Percentiles rank a stretch among this genome's conserved stretches.
phyloP scores from a whole-genome alignment of 805 yeast genomes.

The Zygoascus biomembranicola region DNA sequence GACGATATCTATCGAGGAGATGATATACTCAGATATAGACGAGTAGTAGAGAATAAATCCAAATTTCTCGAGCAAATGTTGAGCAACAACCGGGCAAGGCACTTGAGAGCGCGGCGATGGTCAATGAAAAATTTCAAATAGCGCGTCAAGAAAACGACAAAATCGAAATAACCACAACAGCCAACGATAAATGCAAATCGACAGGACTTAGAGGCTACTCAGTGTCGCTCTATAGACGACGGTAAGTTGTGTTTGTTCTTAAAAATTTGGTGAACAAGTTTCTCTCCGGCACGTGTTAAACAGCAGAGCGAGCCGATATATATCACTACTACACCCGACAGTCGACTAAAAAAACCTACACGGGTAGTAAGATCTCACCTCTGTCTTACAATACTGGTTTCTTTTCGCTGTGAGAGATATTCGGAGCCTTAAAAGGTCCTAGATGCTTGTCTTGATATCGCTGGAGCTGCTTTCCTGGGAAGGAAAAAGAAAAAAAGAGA shows the following conservation, averaged over 20 bases:
- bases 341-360: not conserved
- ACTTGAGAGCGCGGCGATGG: not conserved
- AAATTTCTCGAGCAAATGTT: not conserved
- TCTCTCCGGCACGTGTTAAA: not conserved
- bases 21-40: not conserved
- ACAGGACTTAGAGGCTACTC: too few species aligned
- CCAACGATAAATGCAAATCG: not conserved
- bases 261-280: not conserved
- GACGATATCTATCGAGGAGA: not conserved
- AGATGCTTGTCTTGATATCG: not conserved
- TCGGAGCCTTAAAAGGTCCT: not conserved
- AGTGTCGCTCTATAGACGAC: too few species aligned
- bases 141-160: not conserved
- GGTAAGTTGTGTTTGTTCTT: too few species aligned
- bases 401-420: not conserved
- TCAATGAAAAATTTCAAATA: not conserved
- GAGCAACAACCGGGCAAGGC: not conserved
- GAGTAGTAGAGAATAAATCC: not conserved
- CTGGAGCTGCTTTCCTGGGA: not conserved
- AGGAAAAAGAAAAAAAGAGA: not conserved
- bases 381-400: not conserved
- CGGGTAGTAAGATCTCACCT: not conserved
- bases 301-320: not conserved
- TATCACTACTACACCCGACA: not conserved
- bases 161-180: not conserved